Evolutionary conservation across 352 stramenopile species (phyloP).

Genomic region (Pythium rhizo-oryzae): DNA sequence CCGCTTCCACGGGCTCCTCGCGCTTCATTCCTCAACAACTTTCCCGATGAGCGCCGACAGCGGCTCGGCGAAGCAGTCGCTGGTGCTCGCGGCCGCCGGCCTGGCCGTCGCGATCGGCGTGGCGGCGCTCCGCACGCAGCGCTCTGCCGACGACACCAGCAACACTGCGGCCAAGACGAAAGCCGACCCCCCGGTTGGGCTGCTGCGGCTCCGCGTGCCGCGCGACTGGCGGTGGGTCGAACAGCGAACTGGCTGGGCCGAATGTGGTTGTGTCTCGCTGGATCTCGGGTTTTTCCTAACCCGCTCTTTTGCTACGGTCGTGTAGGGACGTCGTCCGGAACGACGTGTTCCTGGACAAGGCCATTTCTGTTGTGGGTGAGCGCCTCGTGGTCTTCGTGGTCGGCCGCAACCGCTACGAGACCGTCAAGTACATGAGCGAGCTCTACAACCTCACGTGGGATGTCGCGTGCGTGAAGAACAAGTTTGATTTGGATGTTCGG

Average conservation of each 20-base stretch:
- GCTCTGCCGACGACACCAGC: neutral
- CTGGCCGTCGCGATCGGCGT: slow-evolving; percentile 21
- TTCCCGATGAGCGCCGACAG: slow-evolving; percentile 10
- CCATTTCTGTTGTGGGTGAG: slow-evolving; percentile 43
- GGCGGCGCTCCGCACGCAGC: slow-evolving; percentile 18
- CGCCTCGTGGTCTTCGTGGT: slow-evolving; percentile 68
- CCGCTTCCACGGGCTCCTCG: neutral
- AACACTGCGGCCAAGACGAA: neutral
- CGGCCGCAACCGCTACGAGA: slow-evolving; percentile 54
- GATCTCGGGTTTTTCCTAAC: no score
- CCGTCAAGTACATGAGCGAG: slow-evolving; percentile 80
- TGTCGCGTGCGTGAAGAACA: slow-evolving; percentile 50
- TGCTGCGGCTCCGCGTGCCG: slow-evolving; percentile 17
- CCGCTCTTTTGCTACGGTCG: no score
- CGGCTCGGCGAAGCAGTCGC: slow-evolving; percentile 6
- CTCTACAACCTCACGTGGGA: slow-evolving; percentile 80
- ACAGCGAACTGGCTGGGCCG: no score
- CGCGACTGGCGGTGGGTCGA: slow-evolving; percentile 17
- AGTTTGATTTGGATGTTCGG: slow-evolving; percentile 56
- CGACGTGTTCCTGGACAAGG: slow-evolving; percentile 75
- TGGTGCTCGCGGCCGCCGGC: slow-evolving; percentile 16
- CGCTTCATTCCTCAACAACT: neutral
- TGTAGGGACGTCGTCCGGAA: slow-evolving; percentile 24
- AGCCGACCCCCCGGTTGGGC: neutral
- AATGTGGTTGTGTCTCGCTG: no score